phyloP scores from a whole-genome alignment of 164 flowering plant genomes.

The Vitis cinerea region DNA sequence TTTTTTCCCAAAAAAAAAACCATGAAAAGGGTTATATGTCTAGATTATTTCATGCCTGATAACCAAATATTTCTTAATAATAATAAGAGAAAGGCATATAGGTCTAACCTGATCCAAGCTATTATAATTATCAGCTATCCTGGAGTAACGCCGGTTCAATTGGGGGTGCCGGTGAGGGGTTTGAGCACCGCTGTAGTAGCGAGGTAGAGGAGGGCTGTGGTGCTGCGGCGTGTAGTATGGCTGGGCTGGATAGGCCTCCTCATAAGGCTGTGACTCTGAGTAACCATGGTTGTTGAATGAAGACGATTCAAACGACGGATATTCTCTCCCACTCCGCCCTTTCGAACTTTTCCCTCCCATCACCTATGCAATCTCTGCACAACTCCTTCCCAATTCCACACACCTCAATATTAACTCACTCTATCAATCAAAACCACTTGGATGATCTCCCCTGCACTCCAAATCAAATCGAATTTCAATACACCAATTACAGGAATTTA shows the following conservation, averaged over 20 bases:
- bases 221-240: conserved; percentile 26
- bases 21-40: too few species aligned
- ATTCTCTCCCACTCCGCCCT: conserved; percentile 9
- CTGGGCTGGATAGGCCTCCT: too few species aligned
- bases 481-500: too few species aligned
- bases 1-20: too few species aligned
- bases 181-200: conserved; percentile 15
- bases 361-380: background rate
- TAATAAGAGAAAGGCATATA: background rate
- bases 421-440: too few species aligned
- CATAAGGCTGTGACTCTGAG: conserved; percentile 11
- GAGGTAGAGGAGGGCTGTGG: conserved; percentile 11
- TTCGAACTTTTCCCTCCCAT: conserved; percentile 40
- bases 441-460: too few species aligned
- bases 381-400: background rate
- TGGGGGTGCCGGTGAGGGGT: conserved; percentile 17
- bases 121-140: conserved; percentile 40
- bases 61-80: background rate
- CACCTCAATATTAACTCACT: background rate
- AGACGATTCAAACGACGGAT: conserved; percentile 11
- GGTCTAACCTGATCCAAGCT: conserved; percentile 40
- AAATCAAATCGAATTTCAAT: too few species aligned
- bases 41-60: too few species aligned
- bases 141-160: conserved; percentile 39
- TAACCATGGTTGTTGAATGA: conserved; percentile 18